Evolutionary conservation across 78 protist species (phyloP), one percentile per base, ranked within the genome.

Genomic region (Tieghemostelium lacteum): DNA sequence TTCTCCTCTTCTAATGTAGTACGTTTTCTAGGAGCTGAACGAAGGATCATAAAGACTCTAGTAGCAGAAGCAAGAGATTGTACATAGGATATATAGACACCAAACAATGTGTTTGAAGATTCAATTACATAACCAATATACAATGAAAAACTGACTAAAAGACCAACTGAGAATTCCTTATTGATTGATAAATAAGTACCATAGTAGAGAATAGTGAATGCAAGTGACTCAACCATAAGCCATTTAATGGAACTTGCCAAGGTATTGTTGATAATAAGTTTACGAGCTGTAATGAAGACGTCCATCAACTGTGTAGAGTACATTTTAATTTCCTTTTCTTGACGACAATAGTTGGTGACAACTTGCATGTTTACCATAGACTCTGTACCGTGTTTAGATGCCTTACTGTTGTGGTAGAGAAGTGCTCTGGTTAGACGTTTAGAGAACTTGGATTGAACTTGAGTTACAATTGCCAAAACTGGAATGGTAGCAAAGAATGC

Each of bases 101-200:
- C 89, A 69, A 83, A 83, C 39, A 69, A 3, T 0, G 77, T 40
- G 14, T 45, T n/a, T 29, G 76, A 54, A 33, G 77, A 67, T 17
- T 80, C 88, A 42, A 80, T 67, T 0, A 80, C 88, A 57, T 80
- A 80, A 80, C 88, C 88, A 39, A 80, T 72, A 10, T 80, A 80
- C 8, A 80, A 52, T 7, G 75, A 67, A 37, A 80, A 80, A 55
- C 65, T 45, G 26, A 80, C 40, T n/a, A 80, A 57, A n/a, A 80
- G 76, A 80, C 88, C 88, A 39, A 80, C 88, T 0, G 88, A 65
- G 58, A 80, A 80, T 34, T 80, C 75, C 8, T 57, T 57, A 6
- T 29, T 55, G 33, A 80, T 67, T 0, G 88, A 50, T 0, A 80
- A 49, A 33, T 80, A 80, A 28, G 88, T 63, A 54, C 88, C 88